Base-by-base conservation (phyloP, 148 eudicot genomes). In the Heliosperma pusillum region DNA sequence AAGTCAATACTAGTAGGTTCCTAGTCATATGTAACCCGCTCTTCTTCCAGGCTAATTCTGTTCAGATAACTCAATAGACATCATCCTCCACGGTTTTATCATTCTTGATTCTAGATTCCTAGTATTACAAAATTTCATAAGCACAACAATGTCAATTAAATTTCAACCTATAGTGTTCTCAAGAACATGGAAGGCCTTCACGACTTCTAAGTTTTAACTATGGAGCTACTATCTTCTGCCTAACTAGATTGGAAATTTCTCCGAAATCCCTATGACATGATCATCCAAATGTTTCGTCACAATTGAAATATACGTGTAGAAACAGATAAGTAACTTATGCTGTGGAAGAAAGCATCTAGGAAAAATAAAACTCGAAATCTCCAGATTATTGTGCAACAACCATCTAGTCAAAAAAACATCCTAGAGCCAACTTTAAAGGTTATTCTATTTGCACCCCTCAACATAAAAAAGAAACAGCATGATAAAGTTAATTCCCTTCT, bases 371-470 rank as follows among this genome's bases (percentile, higher is more conserved):
- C 25, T 44, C 24, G 12, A 66, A 36, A 20, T 33, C 20, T n/a
- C 25, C 33, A 11, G 16, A 50, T 24, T 4, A 61, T 24, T 27
- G 6, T 15, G 66, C 33, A 61, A 61, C 11, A 7, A 63, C 17
- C 44, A 30, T 65, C 69, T 33, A 30, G 69, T 19, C 45, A 30
- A 42, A 65, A 65, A 65, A 65, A 36, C 42, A 36, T 33, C 69
- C n/a, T 69, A 22, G 45, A 69, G 71, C 27, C 16, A 67, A 50
- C 71, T 50, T 20, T 3, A 6, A 36, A 67, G 24, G 26, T 67
- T 67, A 67, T 67, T 67, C 71, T 44, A 67, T 67, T 67, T 67
- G 27, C 70, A 66, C 50, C 70, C 70, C 70, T n/a, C 10, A 66
- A 40, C 16, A 44, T 40, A 8, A n/a, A 42, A 47, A 8, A n/a